These are phyloP conservation scores for Auxenochlorella pyrenoidosa DNA, from an alignment of 139 green algal species.

Conservation along the genomic window DNA sequence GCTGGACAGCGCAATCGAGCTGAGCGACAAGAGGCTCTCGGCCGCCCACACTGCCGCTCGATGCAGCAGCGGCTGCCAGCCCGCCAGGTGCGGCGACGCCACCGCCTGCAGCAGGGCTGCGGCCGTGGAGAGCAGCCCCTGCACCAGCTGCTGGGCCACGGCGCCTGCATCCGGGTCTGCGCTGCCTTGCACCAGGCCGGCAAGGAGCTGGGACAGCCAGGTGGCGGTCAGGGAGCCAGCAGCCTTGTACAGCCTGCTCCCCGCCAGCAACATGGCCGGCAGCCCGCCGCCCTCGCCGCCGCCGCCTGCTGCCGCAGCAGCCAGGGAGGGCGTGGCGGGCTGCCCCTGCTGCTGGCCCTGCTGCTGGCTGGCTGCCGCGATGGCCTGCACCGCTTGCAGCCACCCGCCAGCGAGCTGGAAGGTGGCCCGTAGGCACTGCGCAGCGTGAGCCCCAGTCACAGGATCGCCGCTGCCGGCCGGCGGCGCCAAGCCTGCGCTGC, in stretches of 20 bases:
- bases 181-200: neutral
- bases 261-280: neutral
- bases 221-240: conserved; percentile 31
- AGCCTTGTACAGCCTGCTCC: neutral
- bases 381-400: neutral
- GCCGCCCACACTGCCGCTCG: conserved; percentile 1
- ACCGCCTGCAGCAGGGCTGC: conserved; percentile 19
- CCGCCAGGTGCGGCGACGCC: neutral
- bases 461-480: neutral
- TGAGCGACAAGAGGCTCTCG: conserved; percentile 22
- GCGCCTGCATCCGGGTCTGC: conserved; percentile 15
- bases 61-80: conserved; percentile 14
- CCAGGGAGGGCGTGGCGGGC: conserved; percentile 6
- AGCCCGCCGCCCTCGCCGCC: neutral
- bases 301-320: neutral
- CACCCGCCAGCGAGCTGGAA: conserved; percentile 14
- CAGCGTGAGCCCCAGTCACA: neutral
- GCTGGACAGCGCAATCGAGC: conserved; percentile 33
- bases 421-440: neutral
- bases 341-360: neutral
- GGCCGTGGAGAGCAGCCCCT: neutral
- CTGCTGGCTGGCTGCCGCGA: neutral
- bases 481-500: neutral
- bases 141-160: conserved; percentile 3
- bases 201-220: conserved; percentile 34